Percentiles rank a stretch among this genome's conserved stretches.
Conservation (phyloP, 2,329 filamentous ascomycete species). For the Apiospora koreana region DNA sequence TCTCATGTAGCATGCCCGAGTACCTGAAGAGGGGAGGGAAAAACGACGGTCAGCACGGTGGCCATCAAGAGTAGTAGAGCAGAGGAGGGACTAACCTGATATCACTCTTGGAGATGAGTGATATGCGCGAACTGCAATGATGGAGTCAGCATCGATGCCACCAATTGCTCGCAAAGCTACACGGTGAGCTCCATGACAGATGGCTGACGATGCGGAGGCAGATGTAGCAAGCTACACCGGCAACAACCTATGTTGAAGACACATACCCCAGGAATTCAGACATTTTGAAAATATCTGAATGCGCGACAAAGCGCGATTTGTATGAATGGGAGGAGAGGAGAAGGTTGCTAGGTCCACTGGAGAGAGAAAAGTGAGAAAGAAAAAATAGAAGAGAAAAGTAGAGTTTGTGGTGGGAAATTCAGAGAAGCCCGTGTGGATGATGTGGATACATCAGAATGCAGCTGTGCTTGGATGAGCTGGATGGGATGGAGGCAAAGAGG, state of each 20-base stretch:
- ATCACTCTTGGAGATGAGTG: slow-evolving; percentile 94
- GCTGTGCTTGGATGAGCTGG: not conserved
- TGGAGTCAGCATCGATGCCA: slow-evolving; percentile 10
- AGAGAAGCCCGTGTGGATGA: slow-evolving; percentile 7
- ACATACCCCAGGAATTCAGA: slow-evolving; percentile 62
- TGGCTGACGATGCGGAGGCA: slow-evolving; percentile 19
- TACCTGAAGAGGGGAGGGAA: slow-evolving; percentile 60
- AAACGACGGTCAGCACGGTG: slow-evolving; percentile 34
- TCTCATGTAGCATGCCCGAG: slow-evolving; percentile 93
- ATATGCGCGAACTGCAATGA: slow-evolving; percentile 79
- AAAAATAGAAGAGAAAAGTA: slow-evolving; percentile 3
- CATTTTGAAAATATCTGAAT: slow-evolving; percentile 39
- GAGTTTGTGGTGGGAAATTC: slow-evolving; percentile 12
- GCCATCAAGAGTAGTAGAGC: slow-evolving; percentile 12
- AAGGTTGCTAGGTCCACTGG: not conserved
- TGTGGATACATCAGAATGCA: not conserved
- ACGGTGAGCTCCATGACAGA: not conserved
- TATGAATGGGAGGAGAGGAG: slow-evolving; percentile 4
- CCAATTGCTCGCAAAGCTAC: slow-evolving; percentile 20
- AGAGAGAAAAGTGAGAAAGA: not conserved
- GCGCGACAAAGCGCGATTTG: slow-evolving; percentile 5
- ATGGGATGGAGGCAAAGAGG: no score
- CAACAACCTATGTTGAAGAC: slow-evolving; percentile 22
- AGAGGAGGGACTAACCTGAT: slow-evolving; percentile 71
- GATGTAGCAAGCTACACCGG: slow-evolving; percentile 19